phyloP scores from a whole-genome alignment of 352 stramenopile species.

The Phytophthora rubi region DNA sequence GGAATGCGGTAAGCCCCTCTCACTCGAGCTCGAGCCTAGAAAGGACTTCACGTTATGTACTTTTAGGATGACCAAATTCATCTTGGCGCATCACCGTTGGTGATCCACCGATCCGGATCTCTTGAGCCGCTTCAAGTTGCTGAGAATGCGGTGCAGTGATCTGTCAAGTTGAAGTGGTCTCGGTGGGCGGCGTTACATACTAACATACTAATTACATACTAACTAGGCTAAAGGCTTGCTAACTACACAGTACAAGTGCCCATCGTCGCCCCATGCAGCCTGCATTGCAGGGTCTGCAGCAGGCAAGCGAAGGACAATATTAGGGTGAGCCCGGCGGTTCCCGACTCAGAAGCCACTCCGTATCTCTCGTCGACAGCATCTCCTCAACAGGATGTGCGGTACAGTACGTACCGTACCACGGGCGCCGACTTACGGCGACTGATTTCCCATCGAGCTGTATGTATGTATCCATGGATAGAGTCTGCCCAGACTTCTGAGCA shows the following conservation, averaged over 20 bases:
- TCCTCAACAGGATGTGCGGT: neutral
- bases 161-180: neutral
- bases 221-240: neutral
- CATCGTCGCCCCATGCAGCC: neutral
- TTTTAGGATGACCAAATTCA: neutral
- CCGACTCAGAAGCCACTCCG: neutral
- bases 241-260: neutral
- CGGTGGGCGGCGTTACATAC: too few species aligned
- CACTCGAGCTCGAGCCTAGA: too few species aligned
- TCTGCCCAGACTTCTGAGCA: neutral
- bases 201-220: too few species aligned
- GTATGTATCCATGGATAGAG: neutral
- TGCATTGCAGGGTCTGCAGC: too few species aligned
- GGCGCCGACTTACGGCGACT: neutral
- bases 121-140: neutral
- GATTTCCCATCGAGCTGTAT: too few species aligned
- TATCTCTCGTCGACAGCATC: conserved; percentile 3
- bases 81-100: neutral
- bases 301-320: neutral
- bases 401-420: neutral
- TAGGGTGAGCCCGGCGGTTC: too few species aligned
- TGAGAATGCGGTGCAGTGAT: neutral
- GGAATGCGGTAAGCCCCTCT: neutral
- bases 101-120: neutral
- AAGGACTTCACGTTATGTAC: too few species aligned